Evolutionary conservation across 176 grass and related monocot species (phyloP), one percentile per base, ranked within the genome.

Genomic region (Aegilops tauschii): DNA sequence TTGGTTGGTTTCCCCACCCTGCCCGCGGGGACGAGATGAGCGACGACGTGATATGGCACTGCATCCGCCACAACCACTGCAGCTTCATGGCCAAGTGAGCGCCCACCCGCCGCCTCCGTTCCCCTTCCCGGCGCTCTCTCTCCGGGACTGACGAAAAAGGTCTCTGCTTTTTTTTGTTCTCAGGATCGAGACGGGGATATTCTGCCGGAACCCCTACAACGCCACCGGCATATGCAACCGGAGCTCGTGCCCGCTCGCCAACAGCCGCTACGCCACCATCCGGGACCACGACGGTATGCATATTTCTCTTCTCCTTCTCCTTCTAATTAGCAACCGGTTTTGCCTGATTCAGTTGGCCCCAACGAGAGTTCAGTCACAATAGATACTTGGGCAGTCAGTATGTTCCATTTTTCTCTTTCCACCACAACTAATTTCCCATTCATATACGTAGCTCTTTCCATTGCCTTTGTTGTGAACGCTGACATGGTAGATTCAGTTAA

Each of bases 31-130:
- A 5, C 74, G 16, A 79, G 32, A 86, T 79, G 86, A 92, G 87
- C 89, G 93, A 95, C 86, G 93, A 95, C n/a, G 86, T 95, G 68
- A 79, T 95, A 91, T 95, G 91, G 93, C 47, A 93, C 31, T 85
- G 88, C 18, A 94, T 94, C 89, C 86, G 87, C 72, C 90, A 94
- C 84, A 80, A 83, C 73, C 93, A 92, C 82, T 95, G 93, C 88
- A 93, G 91, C 77, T 95, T 73, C 89, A 95, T 95, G 93, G 84
- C 88, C 69, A 95, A 95, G 93, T 95, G 82, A 52, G 49, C 49
- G 5, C 49, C 49, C 49, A 0, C 47, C 45, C 45, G 3, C 45
- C 12, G n/a, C n/a, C 47, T 16, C 12, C 13, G 47, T 1, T 1
- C 47, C 13, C 1, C 52, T 56, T 56, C 52, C 6, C 2, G 17